Conservation (phyloP, 352 stramenopile genomes). For the Aphanomyces astaci region DNA sequence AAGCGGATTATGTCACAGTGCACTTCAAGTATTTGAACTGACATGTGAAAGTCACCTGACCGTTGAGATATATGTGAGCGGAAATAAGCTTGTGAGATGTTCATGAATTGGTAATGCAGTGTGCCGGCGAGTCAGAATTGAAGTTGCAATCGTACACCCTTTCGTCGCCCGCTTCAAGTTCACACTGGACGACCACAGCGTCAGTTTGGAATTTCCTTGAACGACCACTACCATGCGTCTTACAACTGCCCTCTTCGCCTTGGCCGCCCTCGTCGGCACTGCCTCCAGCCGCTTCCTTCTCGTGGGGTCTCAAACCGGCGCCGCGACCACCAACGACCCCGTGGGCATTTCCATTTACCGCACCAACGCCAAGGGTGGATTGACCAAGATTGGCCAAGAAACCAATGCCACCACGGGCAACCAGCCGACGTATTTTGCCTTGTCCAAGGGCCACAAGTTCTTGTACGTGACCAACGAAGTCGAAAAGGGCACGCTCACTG, state of each 20-base stretch:
- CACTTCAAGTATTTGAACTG: no score
- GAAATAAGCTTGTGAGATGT: no score
- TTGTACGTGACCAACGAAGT: constrained; percentile 22
- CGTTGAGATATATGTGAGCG: no score
- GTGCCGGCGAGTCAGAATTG: no score
- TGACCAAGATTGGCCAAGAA: neutral
- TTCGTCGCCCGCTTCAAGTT: no score
- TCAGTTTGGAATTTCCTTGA: no score
- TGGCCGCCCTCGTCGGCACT: neutral
- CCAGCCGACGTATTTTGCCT: constrained; percentile 14
- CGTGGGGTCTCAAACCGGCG: neutral
- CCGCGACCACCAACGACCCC: neutral
- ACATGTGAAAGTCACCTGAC: no score
- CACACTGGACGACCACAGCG: no score
- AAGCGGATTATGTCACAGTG: no score
- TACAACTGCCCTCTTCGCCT: neutral
- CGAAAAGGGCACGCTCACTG: neutral
- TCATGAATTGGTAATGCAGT: no score
- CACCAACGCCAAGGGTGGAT: neutral
- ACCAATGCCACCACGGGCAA: constrained; percentile 20
- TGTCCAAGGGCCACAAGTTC: constrained; percentile 1
- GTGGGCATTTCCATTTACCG: constrained; percentile 13
- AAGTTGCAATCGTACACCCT: no score
- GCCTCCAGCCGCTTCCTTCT: constrained; percentile 1
- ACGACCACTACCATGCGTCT: neutral